Base-by-base conservation (phyloP, 768 basidiomycete genomes). In the Kwoniella dejecticola region DNA sequence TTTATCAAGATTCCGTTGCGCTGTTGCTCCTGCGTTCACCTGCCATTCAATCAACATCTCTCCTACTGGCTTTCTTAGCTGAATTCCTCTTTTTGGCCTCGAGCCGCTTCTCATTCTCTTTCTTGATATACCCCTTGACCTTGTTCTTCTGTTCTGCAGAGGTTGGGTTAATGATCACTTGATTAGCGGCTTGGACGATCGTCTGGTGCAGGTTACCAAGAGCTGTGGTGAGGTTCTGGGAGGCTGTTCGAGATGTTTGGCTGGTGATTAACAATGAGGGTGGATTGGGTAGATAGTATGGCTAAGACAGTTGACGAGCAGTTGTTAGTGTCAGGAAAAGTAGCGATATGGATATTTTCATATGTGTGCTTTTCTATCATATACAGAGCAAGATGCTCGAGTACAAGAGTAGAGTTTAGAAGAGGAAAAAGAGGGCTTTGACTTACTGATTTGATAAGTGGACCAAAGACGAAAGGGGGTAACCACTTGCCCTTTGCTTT, bases 231-330 rank as follows among this genome's bases (percentile, higher is more conserved):
- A 66, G 63, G 45, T 78, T 78, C 40, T 65, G 57, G 7, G 66
- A 55, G 3, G 74, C 72, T 11, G 66, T 67, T 19, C 77, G 67
- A 19, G 70, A 60, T 4, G 45, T 26, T 41, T 75, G 74, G 26
- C 72, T 63, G 19, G 71, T 47, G 29, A 78, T 54, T 2, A 72
- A 69, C 21, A 78, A 36, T 4, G 67, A 60, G 7, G 72, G 74
- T 4, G 74, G 72, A 24, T 49, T 60, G 19, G 70, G 27, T 31
- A 67, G 54, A 55, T 71, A 78, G 63, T 72, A 62, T 31, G 72
- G 68, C 77, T 78, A 58, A 30, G 26, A 42, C 12, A 11, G 27
- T 48, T 44, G 15, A 36, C 21, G 11, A 38, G 38, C 8, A 47
- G 56, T 46, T 48, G 7, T 44, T 42, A 52, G 54, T 38, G 7